Conservation (phyloP, 345 rosid species). For the Gossypium sturtianum region DNA sequence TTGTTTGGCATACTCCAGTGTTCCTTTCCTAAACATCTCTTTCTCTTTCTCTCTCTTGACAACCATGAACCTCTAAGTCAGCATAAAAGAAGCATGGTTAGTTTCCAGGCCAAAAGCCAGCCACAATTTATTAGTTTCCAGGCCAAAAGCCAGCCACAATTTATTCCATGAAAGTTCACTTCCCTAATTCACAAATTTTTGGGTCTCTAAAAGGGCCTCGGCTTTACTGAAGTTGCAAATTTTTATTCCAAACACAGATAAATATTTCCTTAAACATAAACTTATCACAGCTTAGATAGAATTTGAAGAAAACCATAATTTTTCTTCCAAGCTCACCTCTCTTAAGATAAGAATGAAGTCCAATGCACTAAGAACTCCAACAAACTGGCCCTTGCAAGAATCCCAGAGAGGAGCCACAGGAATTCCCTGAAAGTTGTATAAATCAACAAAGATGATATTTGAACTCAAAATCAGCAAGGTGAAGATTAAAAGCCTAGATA, state of each 20-base stretch:
- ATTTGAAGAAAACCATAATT: background rate
- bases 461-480: background rate
- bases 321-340: constrained; percentile 43
- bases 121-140: background rate
- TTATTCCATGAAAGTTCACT: background rate
- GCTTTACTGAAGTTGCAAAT: background rate
- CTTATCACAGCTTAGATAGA: constrained; percentile 4
- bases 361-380: constrained; percentile 72
- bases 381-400: constrained; percentile 56
- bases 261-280: background rate
- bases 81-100: background rate
- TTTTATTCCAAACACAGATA: background rate
- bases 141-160: background rate
- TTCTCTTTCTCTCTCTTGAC: background rate
- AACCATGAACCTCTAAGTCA: background rate
- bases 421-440: constrained; percentile 49
- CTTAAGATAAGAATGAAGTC: constrained; percentile 76
- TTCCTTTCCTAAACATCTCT: background rate
- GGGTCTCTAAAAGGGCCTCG: background rate
- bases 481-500: background rate
- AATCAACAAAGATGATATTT: constrained; percentile 20
- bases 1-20: background rate
- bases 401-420: constrained; percentile 91
- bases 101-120: background rate
- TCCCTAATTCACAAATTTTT: background rate